phyloP scores from a whole-genome alignment of 2,329 filamentous ascomycete species.

The Pestalotiopsis sp. region DNA sequence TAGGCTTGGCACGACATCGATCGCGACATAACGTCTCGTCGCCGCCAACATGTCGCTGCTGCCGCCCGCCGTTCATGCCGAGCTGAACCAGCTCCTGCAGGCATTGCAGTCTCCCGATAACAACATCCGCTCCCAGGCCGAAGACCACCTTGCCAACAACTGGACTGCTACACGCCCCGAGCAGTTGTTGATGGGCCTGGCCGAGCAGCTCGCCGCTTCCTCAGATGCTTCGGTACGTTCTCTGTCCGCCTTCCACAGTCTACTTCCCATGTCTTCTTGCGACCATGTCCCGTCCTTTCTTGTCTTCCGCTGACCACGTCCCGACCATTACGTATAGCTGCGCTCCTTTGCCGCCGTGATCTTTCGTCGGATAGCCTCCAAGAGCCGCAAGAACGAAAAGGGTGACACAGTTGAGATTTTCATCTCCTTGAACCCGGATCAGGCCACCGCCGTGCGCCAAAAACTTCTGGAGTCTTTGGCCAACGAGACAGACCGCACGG shows the following conservation, averaged over 20 bases:
- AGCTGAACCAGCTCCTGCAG: conserved; percentile 83
- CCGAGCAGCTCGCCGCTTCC: conserved; percentile 85
- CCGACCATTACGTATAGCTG: conserved; percentile 53
- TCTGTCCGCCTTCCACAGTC: conserved; percentile 6
- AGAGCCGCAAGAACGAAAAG: conserved; percentile 75
- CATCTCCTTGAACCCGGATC: conserved; percentile 72
- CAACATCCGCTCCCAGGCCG: conserved; percentile 78
- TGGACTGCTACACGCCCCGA: conserved; percentile 85
- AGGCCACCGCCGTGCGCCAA: conserved; percentile 77
- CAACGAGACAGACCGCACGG: conserved; percentile 70
- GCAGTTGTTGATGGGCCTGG: conserved; percentile 88
- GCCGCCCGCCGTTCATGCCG: conserved; percentile 79
- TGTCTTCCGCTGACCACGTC: not conserved
- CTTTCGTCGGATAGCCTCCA: conserved; percentile 90
- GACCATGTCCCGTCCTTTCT: not conserved
- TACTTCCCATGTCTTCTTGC: not conserved
- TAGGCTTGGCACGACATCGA: conserved; percentile 6
- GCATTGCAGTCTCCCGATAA: conserved; percentile 92
- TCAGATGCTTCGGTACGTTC: conserved; percentile 69
- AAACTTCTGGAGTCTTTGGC: conserved; percentile 81
- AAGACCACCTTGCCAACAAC: conserved; percentile 87
- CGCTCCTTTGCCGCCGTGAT: conserved; percentile 92
- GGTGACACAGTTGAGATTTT: conserved; percentile 83
- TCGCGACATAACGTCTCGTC: not conserved
- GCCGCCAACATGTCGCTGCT: conserved; percentile 75